Conservation (phyloP, 495 filamentous ascomycete species). For the Penicillium cinerascens region DNA sequence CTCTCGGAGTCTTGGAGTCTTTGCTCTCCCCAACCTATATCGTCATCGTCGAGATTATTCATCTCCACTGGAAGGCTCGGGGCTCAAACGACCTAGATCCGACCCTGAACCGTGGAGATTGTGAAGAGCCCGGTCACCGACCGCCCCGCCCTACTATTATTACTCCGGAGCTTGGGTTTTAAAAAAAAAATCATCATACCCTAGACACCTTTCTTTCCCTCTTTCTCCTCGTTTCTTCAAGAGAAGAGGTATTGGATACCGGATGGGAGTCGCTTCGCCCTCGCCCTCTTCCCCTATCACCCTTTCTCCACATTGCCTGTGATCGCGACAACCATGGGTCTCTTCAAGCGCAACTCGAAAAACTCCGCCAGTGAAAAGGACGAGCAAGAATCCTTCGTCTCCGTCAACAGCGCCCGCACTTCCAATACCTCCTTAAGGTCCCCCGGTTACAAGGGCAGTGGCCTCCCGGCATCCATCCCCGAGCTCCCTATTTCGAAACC, state of each 20-base stretch:
- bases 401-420: conserved; percentile 47
- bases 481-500: conserved; percentile 75
- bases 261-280: neutral
- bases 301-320: conserved; percentile 4
- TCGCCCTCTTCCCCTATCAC: neutral
- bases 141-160: conserved; percentile 8
- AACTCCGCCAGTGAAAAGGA: conserved; percentile 46
- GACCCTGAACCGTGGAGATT: conserved; percentile 15
- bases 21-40: neutral
- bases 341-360: conserved; percentile 63
- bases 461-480: conserved; percentile 48
- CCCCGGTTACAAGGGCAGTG: conserved; percentile 43
- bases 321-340: conserved; percentile 47
- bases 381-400: conserved; percentile 44
- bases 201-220: neutral
- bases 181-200: conserved; percentile 5
- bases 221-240: neutral
- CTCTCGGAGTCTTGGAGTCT: no score
- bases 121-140: conserved; percentile 13
- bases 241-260: no score
- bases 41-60: neutral
- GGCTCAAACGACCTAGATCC: conserved; percentile 12
- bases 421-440: conserved; percentile 57
- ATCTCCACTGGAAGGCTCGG: conserved; percentile 10
- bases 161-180: conserved; percentile 4